Base-by-base conservation (phyloP, 1,139 yeast genomes). In the Zygoascus sp. region DNA sequence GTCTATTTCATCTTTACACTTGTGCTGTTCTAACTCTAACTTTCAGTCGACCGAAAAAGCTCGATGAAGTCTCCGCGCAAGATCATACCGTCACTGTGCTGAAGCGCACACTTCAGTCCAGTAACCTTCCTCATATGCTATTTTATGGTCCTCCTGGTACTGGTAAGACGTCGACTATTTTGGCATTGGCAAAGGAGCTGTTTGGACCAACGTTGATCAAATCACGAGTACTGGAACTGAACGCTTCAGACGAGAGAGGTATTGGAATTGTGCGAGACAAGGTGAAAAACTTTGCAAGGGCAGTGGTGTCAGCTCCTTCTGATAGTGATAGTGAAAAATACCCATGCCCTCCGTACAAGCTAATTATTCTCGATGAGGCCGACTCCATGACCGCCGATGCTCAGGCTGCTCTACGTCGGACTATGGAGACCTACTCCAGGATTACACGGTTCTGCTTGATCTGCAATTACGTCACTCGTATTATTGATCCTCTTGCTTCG, bases 361-460 rank as follows among this genome's bases (percentile, higher is more conserved):
- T 58, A 13, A 52, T 58, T 32, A 57, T 58, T 39, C 49, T 58
- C 19, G 60, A 92, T 68, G 98, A 92, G 66, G 98, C 98, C 0
- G 98, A 92, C 64, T 86, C 95, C 16, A 92, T 92, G 98, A 92
- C 98, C n/a, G 80, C 86, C 42, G 98, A 92, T 65, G 98, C 98
- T 0, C 98, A 92, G 64, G 78, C 92, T 42, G 98, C 98, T 0
- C 71, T 92, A 52, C 79, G 98, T 68, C 77, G 98, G 65, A 92
- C 97, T 1, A 92, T 92, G 96, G 99, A 92, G 64, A 87, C 84
- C 5, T 92, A 89, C 66, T 85, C 97, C 2, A 78, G 78, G 40
- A 90, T 90, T 44, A 92, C 98, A 1, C 74, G 99, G 57, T 92
- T 92, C 67, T 90, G 97, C 65, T 70, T 92, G 54, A 84, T 92